Evolutionary conservation across 129 eudicot species (phyloP), one percentile per base, ranked within the genome.

Genomic region (Flaveria sonorensis): DNA sequence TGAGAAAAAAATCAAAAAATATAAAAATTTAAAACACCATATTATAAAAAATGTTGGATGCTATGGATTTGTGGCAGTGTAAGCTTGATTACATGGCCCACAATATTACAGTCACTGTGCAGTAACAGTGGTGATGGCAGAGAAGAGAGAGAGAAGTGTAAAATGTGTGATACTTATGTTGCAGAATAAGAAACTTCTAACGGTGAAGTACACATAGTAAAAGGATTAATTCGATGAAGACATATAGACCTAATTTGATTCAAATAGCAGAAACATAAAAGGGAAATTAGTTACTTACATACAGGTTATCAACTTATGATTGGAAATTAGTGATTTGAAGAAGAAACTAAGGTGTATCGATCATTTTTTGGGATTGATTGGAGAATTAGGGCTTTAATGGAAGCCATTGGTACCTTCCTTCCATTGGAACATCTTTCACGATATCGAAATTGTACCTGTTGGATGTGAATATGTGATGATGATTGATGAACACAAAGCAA

Each of bases 351-450:
- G 7, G 40, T 36, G 40, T 36, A 6, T 36, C 7, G 40, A 36
- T 36, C 40, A 6, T 36, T 1, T 36, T 36, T 36, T 36, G 0
- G 40, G 40, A 5, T 36, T 52, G 59, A 45, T 45, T 45, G 11
- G 50, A 45, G 11, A 45, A 21, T 83, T 78, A 86, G 70, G 84
- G 93, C 81, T 84, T 78, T 61, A 91, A 74, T 61, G 80, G 81
- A 77, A 92, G 79, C 97, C 97, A 92, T 59, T 89, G 86, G 75
- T 92, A 92, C 86, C 91, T 86, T 46, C 97, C 97, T 65, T 89
- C 91, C 81, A 89, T 21, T 10, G 96, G 96, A 62, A 82, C 84
- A 76, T 89, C 97, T 86, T 84, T 92, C 89, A 82, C 92, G 12
- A 89, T 73, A 63, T 92, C 97, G 53, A 77, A 92, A 70, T 92